Evolutionary conservation across 495 filamentous ascomycete genomes (phyloP).

Genomic region (Hamigera avellanea): DNA sequence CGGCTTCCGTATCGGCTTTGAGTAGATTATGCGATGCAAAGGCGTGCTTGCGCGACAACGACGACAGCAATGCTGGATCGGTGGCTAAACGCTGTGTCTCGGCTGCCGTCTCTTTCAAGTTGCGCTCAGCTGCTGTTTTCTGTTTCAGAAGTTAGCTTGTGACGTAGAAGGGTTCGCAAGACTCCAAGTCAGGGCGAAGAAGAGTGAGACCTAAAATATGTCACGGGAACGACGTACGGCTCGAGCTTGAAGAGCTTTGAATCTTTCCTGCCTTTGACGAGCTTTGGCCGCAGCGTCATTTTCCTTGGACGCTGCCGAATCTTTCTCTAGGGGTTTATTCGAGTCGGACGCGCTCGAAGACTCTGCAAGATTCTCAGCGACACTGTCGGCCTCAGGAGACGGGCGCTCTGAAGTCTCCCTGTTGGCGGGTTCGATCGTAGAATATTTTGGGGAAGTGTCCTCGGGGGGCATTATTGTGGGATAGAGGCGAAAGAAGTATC

Average conservation of each 20-base stretch:
- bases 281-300: slow-evolving; percentile 21
- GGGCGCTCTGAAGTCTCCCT: neutral
- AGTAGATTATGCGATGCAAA: slow-evolving; percentile 86
- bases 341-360: neutral
- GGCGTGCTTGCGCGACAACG: slow-evolving; percentile 67
- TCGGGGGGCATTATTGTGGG: neutral
- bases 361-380: too few species aligned
- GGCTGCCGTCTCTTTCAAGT: slow-evolving; percentile 71
- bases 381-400: neutral
- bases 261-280: slow-evolving; percentile 33
- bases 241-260: slow-evolving; percentile 77
- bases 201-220: too few species aligned
- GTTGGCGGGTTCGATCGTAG: neutral
- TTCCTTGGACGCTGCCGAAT: slow-evolving; percentile 10
- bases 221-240: slow-evolving; percentile 46
- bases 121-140: slow-evolving; percentile 65
- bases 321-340: slow-evolving; percentile 2
- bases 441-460: neutral
- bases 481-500: neutral
- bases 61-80: slow-evolving; percentile 60
- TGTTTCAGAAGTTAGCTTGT: slow-evolving; percentile 20
- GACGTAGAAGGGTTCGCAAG: too few species aligned
- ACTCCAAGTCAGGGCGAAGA: too few species aligned
- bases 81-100: slow-evolving; percentile 71
- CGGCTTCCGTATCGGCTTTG: slow-evolving; percentile 76